These are phyloP conservation scores for Alternaria sp. DNA, from an alignment of 2,329 filamentous ascomycete species.

Conservation along the genomic window DNA sequence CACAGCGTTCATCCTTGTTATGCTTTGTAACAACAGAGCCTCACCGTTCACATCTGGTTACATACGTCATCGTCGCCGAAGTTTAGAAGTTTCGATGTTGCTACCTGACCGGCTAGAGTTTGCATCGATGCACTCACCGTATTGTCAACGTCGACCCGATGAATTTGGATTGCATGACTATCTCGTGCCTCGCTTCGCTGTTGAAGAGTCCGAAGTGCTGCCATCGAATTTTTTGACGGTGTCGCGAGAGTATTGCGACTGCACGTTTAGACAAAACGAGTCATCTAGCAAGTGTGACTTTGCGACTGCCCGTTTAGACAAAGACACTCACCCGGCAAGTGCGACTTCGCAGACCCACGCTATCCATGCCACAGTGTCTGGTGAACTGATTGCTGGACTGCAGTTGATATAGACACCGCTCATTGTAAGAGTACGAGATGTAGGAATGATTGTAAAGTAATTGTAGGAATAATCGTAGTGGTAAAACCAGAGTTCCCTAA, in stretches of 20 bases:
- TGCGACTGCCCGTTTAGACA: neutral
- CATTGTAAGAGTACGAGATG: neutral
- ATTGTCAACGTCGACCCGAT: neutral
- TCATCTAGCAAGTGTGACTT: neutral
- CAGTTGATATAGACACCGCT: fast-evolving
- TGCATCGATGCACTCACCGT: neutral
- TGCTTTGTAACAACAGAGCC: neutral
- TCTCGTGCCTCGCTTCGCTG: neutral
- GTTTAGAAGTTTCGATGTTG: neutral
- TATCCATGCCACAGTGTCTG: neutral
- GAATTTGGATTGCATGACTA: fast-evolving
- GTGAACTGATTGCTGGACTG: neutral
- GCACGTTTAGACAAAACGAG: fast-evolving
- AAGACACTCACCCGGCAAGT: neutral
- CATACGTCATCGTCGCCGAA: neutral
- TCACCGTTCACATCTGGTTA: neutral
- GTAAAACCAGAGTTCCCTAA: neutral
- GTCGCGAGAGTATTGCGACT: neutral
- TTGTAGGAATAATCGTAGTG: neutral
- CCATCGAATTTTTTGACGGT: neutral
- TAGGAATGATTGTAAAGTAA: too few species aligned
- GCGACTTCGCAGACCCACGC: neutral
- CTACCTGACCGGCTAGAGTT: neutral
- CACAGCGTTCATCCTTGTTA: neutral
- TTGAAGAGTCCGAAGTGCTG: neutral